Conservation (phyloP, 805 yeast genomes). For the Kuraishia cidri region DNA sequence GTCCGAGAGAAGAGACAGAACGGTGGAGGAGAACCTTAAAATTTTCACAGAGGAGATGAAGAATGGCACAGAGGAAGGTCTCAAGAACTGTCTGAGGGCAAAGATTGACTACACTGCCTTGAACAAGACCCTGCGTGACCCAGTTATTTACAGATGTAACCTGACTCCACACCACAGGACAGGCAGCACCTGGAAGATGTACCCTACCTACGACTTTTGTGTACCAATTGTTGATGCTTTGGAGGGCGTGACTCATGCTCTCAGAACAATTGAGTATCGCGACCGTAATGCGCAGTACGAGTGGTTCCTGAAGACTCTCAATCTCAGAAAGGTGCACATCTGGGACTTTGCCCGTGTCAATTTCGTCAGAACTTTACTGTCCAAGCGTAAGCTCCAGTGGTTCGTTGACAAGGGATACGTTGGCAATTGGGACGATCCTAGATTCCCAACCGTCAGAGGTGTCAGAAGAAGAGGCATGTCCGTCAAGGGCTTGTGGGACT, state of each 20-base stretch:
- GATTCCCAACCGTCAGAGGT: conserved; percentile 99
- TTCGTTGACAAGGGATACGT: conserved; percentile 90
- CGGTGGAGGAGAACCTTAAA: conserved; percentile 84
- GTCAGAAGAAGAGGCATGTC: conserved; percentile 99
- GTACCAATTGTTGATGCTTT: conserved; percentile 92
- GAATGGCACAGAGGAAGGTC: conserved; percentile 88
- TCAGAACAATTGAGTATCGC: conserved; percentile 97
- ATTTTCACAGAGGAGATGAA: conserved; percentile 89
- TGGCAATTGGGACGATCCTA: conserved; percentile 96
- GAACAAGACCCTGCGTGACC: conserved; percentile 96
- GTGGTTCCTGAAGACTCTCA: conserved; percentile 82
- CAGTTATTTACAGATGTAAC: conserved; percentile 96
- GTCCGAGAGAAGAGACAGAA: conserved; percentile 83
- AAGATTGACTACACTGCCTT: conserved; percentile 87
- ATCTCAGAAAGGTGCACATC: conserved; percentile 84
- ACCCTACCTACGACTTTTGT: conserved; percentile 99
- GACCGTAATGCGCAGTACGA: conserved; percentile 98
- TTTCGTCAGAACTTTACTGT: conserved; percentile 89
- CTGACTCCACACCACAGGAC: conserved; percentile 97
- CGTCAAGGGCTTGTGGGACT: conserved; percentile 92
- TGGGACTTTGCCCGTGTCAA: conserved; percentile 99
- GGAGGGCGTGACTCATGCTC: conserved; percentile 97
- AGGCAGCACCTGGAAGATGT: conserved; percentile 86
- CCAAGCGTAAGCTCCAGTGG: conserved; percentile 99
- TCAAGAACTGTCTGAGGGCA: conserved; percentile 91